Conservation (phyloP, 73 alveolate species). For the Tetrahymena borealis region DNA sequence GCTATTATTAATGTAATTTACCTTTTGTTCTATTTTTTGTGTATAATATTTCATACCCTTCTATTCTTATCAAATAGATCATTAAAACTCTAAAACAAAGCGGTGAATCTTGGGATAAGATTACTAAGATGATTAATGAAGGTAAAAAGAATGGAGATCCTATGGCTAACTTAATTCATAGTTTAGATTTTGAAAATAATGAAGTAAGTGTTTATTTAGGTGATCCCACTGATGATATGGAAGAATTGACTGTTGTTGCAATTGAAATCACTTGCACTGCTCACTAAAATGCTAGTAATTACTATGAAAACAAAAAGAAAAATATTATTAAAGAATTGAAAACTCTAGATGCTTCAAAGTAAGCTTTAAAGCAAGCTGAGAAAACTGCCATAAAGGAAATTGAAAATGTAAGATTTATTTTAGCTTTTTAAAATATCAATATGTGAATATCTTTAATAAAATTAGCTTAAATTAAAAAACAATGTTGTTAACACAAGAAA, state of each 20-base stretch:
- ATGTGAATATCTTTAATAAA: not conserved
- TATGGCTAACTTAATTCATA: constrained; percentile 65
- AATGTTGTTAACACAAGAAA: constrained; percentile 58
- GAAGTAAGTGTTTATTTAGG: constrained; percentile 47
- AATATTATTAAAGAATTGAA: constrained; percentile 57
- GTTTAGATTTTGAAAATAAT: constrained; percentile 60
- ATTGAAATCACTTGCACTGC: constrained; percentile 59
- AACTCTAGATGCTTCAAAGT: constrained; percentile 63
- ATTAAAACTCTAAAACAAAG: not conserved
- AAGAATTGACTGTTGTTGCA: constrained; percentile 27
- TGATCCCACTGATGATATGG: constrained; percentile 43
- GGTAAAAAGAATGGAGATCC: constrained; percentile 77
- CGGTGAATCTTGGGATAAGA: constrained; percentile 80
- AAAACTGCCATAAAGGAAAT: constrained; percentile 65
- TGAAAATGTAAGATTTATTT: constrained; percentile 50
- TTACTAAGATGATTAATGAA: constrained; percentile 73
- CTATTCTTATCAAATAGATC: not conserved
- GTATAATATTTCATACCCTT: not conserved
- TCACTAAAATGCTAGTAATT: constrained; percentile 63
- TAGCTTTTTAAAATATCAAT: not conserved
- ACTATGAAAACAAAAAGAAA: constrained; percentile 63
- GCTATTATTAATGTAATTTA: constrained; percentile 62
- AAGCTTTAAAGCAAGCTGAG: constrained; percentile 74
- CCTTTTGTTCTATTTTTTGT: constrained; percentile 28
- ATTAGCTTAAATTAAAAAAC: not conserved